These are phyloP conservation scores for Colletotrichum siamense DNA, from an alignment of 2,329 filamentous ascomycete genomes.

Conservation along the genomic window DNA sequence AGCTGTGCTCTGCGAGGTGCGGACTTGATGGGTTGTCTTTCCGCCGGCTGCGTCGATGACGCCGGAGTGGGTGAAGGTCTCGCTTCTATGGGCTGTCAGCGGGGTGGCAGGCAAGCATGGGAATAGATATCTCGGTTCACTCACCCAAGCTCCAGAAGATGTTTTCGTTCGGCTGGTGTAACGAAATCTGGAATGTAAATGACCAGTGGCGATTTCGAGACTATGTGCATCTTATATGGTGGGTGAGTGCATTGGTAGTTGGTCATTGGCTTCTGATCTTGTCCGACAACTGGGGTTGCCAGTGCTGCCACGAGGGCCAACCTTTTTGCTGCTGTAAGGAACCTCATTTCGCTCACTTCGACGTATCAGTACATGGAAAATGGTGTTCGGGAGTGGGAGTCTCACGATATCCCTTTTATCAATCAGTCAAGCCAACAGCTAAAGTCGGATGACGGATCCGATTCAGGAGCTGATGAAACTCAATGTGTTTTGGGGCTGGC, in stretches of 20 bases:
- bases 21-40: conserved; percentile 40
- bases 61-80: conserved; percentile 49
- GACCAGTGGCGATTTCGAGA: conserved; percentile 54
- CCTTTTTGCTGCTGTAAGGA: neutral
- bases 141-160: conserved; percentile 49
- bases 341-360: neutral
- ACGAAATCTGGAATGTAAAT: conserved; percentile 55
- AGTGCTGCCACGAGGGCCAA: neutral
- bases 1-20: conserved; percentile 52
- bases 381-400: neutral
- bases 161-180: conserved; percentile 42
- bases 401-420: neutral
- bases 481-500: neutral
- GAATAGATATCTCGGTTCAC: neutral
- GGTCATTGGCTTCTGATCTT: neutral
- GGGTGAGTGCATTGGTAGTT: conserved; percentile 30
- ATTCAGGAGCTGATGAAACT: neutral
- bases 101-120: neutral
- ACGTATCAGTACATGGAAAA: neutral
- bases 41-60: conserved; percentile 39
- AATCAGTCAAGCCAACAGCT: neutral
- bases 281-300: neutral
- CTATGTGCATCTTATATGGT: conserved; percentile 46
- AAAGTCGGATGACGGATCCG: neutral
- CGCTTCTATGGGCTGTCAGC: conserved; percentile 34